phyloP scores from a whole-genome alignment of 495 filamentous ascomycete genomes.

The Hamigera avellanea region DNA sequence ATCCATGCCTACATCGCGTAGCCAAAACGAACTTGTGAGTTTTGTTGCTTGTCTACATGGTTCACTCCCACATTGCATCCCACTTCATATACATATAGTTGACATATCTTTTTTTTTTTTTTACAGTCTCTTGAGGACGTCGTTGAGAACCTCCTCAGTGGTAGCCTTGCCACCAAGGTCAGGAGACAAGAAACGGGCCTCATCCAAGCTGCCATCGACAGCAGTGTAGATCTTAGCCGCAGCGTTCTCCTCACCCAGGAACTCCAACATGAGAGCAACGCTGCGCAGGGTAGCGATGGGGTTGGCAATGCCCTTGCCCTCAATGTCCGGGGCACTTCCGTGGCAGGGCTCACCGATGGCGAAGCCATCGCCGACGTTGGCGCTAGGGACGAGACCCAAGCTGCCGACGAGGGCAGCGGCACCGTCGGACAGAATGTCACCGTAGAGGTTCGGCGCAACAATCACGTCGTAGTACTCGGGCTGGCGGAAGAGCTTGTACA shows the following conservation, averaged over 20 bases:
- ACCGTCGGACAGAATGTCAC: slow-evolving; percentile 91
- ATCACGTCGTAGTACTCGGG: slow-evolving; percentile 93
- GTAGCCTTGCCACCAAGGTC: slow-evolving; percentile 84
- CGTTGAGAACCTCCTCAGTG: slow-evolving; percentile 80
- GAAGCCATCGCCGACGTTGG: slow-evolving; percentile 91
- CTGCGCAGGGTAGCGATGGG: slow-evolving; percentile 90
- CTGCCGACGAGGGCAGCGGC: slow-evolving; percentile 93
- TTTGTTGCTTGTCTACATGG: too few relatives aligned
- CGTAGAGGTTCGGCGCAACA: slow-evolving; percentile 95
- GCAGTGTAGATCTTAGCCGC: slow-evolving; percentile 83
- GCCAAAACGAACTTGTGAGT: too few relatives aligned
- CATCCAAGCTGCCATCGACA: slow-evolving; percentile 84
- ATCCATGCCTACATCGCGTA: too few relatives aligned
- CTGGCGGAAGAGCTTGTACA: slow-evolving; percentile 98
- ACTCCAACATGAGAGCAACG: slow-evolving; percentile 91
- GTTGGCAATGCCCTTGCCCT: slow-evolving; percentile 86
- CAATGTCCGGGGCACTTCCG: slow-evolving; percentile 90
- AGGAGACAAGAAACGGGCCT: slow-evolving; percentile 69
- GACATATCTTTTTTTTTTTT: slow-evolving; percentile 1
- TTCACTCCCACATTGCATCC: too few relatives aligned
- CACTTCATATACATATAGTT: slow-evolving; percentile 2
- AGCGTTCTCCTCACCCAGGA: slow-evolving; percentile 72
- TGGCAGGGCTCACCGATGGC: slow-evolving; percentile 98
- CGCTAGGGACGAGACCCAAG: slow-evolving; percentile 85
- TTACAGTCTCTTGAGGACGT: slow-evolving; percentile 81